These are phyloP conservation scores for Podaxis pistillaris DNA, from an alignment of 768 basidiomycete genomes.

Conservation along the genomic window DNA sequence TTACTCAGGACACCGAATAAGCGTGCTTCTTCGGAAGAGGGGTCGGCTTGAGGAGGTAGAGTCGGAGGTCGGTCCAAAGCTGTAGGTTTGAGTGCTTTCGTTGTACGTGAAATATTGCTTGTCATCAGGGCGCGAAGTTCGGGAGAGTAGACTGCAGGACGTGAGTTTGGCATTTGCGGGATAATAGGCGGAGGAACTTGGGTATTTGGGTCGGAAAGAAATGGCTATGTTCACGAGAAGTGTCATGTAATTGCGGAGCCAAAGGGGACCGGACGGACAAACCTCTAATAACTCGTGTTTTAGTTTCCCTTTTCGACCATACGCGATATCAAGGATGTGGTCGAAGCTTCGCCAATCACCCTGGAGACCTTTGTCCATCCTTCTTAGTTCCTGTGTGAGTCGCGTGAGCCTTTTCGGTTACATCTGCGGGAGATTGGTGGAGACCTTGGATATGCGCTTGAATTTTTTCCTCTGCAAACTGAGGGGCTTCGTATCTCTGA, in stretches of 20 bases:
- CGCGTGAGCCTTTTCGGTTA: neutral
- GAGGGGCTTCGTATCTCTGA: conserved; percentile 33
- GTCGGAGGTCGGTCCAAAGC: conserved; percentile 49
- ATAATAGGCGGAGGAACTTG: conserved; percentile 49
- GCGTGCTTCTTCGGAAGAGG: conserved; percentile 54
- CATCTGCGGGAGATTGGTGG: neutral
- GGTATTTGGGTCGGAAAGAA: conserved; percentile 46
- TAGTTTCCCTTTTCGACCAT: conserved; percentile 73
- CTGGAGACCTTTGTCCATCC: conserved; percentile 51
- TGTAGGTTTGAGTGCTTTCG: conserved; percentile 39
- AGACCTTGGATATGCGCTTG: conserved; percentile 53
- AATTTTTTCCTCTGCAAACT: conserved; percentile 38
- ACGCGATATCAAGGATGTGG: conserved; percentile 65
- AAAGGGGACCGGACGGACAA: conserved; percentile 16
- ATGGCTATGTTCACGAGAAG: conserved; percentile 39
- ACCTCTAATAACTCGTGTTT: conserved; percentile 70
- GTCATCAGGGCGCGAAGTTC: conserved; percentile 64
- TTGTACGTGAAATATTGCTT: conserved; percentile 43
- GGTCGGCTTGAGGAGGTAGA: conserved; percentile 57
- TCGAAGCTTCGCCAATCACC: conserved; percentile 50
- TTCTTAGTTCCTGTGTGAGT: conserved; percentile 46
- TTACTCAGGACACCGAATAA: conserved; percentile 68
- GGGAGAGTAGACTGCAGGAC: conserved; percentile 65
- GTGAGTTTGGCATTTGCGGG: conserved; percentile 46
- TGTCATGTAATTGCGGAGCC: conserved; percentile 1